These are phyloP conservation scores for Aspergillus spinulosporus DNA, from an alignment of 2,329 filamentous ascomycete genomes.

Conservation along the genomic window DNA sequence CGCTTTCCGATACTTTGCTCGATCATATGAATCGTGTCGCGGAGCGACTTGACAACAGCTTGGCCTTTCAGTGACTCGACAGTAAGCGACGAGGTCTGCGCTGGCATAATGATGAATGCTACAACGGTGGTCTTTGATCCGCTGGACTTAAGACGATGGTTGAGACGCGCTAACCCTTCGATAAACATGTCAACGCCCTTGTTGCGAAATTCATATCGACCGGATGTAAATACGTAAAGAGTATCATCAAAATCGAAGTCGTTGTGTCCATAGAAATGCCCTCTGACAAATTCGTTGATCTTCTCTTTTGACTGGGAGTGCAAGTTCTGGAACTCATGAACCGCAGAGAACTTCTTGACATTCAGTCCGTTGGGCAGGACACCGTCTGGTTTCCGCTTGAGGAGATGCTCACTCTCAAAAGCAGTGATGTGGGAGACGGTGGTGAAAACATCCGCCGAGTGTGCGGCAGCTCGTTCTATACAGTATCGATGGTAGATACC, in stretches of 20 bases:
- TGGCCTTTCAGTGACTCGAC: conserved; percentile 96
- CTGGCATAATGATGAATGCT: conserved; percentile 98
- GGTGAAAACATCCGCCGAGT: conserved; percentile 94
- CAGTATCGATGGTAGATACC: conserved; percentile 99
- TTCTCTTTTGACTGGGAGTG: conserved; percentile 96
- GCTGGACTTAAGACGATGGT: conserved; percentile 81
- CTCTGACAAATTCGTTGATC: conserved; percentile 96
- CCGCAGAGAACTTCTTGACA: conserved; percentile 96
- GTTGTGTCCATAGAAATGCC: conserved; percentile 97
- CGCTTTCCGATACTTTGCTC: conserved; percentile 89
- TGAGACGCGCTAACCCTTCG: conserved; percentile 88
- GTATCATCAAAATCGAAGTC: conserved; percentile 97
- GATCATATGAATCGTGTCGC: conserved; percentile 90
- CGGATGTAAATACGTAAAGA: conserved; percentile 94
- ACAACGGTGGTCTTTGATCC: conserved; percentile 93
- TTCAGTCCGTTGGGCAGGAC: conserved; percentile 96
- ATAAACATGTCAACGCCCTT: conserved; percentile 99
- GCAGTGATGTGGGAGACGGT: conserved; percentile 98
- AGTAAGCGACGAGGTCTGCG: conserved; percentile 89
- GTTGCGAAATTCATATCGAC: conserved; percentile 95
- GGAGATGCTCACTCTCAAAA: conserved; percentile 93
- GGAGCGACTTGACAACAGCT: conserved; percentile 92
- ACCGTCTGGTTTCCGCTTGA: conserved; percentile 96
- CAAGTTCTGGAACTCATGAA: conserved; percentile 98
- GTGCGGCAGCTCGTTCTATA: conserved; percentile 90